phyloP scores from a whole-genome alignment of 2,329 filamentous ascomycete genomes.

The Cercospora beticola region DNA sequence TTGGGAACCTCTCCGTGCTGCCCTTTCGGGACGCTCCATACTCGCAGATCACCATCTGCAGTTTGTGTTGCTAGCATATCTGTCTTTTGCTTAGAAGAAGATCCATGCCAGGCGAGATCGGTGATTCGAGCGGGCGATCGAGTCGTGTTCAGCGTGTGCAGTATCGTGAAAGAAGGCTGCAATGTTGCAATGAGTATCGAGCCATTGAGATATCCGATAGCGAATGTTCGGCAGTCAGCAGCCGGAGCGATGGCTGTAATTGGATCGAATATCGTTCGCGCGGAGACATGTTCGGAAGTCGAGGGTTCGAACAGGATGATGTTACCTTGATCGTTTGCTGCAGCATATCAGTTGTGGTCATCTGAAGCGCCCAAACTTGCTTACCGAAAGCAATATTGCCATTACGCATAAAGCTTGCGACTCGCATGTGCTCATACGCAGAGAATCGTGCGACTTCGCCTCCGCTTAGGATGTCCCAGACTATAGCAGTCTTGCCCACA shows the following conservation, averaged over 20 bases:
- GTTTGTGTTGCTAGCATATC: slow-evolving; percentile 97
- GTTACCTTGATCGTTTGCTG: slow-evolving; percentile 89
- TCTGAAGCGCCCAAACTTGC: slow-evolving; percentile 31
- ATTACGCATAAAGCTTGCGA: slow-evolving; percentile 93
- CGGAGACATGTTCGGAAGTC: slow-evolving; percentile 87
- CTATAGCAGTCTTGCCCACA: slow-evolving; percentile 83
- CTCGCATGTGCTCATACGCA: slow-evolving; percentile 81
- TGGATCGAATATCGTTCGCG: slow-evolving; percentile 88
- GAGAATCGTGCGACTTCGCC: slow-evolving; percentile 88
- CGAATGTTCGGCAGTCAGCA: slow-evolving; percentile 88
- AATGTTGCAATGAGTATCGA: slow-evolving; percentile 87
- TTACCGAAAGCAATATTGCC: slow-evolving; percentile 95
- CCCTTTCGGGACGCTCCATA: slow-evolving; percentile 93
- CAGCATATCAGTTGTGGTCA: not conserved
- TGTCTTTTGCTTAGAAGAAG: slow-evolving; percentile 91
- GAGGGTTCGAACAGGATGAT: slow-evolving; percentile 92
- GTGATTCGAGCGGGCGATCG: slow-evolving; percentile 83
- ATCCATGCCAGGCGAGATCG: slow-evolving; percentile 90
- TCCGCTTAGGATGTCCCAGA: slow-evolving; percentile 94
- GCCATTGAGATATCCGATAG: slow-evolving; percentile 94
- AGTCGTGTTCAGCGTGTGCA: slow-evolving; percentile 86
- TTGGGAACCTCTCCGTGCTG: slow-evolving; percentile 71
- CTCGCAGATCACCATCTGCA: slow-evolving; percentile 83
- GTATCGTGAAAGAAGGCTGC: slow-evolving; percentile 87
- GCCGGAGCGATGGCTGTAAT: slow-evolving; percentile 91